phyloP scores from a whole-genome alignment of 208 protist genomes.

The Blastocrithidia nonstop region DNA sequence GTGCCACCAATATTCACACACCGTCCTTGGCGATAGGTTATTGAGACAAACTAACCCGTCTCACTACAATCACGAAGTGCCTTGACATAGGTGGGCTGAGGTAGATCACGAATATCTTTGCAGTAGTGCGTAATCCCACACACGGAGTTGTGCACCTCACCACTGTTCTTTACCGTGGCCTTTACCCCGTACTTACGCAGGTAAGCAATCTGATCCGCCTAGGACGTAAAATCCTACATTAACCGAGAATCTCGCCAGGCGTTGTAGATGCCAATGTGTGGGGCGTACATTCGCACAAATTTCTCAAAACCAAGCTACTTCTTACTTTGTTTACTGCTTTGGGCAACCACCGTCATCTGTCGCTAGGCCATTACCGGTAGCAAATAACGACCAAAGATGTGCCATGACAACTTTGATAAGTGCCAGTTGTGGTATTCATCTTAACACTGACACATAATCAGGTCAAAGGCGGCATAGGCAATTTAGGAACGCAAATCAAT shows the following conservation, averaged over 20 bases:
- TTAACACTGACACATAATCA: conserved; percentile 66
- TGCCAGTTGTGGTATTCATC: conserved; percentile 85
- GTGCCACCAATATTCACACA: conserved; percentile 76
- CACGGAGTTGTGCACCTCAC: conserved; percentile 71
- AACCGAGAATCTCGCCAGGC: conserved; percentile 78
- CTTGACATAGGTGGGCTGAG: conserved; percentile 36
- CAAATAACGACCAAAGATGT: conserved; percentile 73
- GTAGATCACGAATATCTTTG: conserved; percentile 35
- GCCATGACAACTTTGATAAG: conserved; percentile 61
- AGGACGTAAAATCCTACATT: conserved; percentile 65
- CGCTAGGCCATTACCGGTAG: conserved; percentile 55
- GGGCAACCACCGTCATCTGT: conserved; percentile 74
- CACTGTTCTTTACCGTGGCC: conserved; percentile 22
- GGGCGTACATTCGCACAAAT: conserved; percentile 68
- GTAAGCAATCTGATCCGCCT: conserved; percentile 63
- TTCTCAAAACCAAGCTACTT: conserved; percentile 83
- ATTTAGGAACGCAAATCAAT: conserved; percentile 83
- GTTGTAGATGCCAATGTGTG: conserved; percentile 82
- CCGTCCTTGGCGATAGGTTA: conserved; percentile 54
- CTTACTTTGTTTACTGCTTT: conserved; percentile 71
- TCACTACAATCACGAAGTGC: conserved; percentile 40
- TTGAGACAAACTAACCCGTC: conserved; percentile 63
- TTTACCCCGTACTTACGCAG: conserved; percentile 61
- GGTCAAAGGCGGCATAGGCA: conserved; percentile 66
- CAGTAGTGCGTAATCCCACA: conserved; percentile 75